Base-by-base conservation (phyloP, 305 asterid species). In the Fraxinus angustifolia region DNA sequence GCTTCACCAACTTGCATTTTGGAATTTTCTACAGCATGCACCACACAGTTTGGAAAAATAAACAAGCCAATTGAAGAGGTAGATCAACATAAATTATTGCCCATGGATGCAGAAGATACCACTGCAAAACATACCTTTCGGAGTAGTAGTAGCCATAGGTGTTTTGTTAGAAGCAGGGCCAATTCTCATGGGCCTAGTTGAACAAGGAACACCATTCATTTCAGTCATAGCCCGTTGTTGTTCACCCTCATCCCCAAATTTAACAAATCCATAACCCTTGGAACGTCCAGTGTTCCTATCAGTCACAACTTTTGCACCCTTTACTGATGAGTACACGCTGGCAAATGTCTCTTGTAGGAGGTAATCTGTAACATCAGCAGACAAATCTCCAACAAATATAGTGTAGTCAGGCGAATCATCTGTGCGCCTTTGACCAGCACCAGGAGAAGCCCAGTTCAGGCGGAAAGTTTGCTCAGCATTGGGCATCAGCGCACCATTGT, bases 91-190 rank as follows among this genome's bases (percentile, higher is more conserved):
- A 68, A 56, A 77, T 26, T 58, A 74, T 81, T 36, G 72, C 56
- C 73, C 23, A 23, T 34, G 60, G 36, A 82, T n/a, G 75, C 21
- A 75, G 84, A 82, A 67, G 23, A 77, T 26, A 65, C 21, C 6
- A 74, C 28, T 67, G 14, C 62, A 23, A 8, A 74, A 67, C 89
- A 86, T 83, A 93, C 98, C 93, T 80, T 87, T 88, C 84, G 87
- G 97, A 48, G 88, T 80, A n/a, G 87, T 89, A 30, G 87, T 81
- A 77, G 84, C 75, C 84, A 88, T 84, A 30, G 94, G 89, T 79
- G 92, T 93, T 79, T 91, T 93, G 89, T 89, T 93, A 31, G 98
- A 93, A 19, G 98, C 97, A 26, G 98, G 95, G 14, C 97, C 98
- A 85, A 92, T 86, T 85, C 97, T 88, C 98, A 93, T 93, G 19